phyloP scores from a whole-genome alignment of 805 yeast species.

The Ogataea wickerhamii region DNA sequence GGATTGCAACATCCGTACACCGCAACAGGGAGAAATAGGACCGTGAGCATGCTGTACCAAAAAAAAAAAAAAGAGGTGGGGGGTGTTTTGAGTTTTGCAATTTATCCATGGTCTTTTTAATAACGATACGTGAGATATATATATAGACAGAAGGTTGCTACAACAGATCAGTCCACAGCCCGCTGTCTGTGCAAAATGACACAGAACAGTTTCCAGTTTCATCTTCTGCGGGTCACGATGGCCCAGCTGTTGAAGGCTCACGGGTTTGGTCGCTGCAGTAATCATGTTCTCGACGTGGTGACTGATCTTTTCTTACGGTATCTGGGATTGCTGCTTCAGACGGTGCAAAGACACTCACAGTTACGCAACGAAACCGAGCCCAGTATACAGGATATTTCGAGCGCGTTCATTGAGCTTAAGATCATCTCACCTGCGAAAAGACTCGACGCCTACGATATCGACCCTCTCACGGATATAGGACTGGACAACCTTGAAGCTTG shows the following conservation, averaged over 20 bases:
- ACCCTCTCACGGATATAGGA: slow-evolving; percentile 43
- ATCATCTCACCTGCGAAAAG: slow-evolving; percentile 55
- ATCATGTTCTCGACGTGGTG: slow-evolving; percentile 66
- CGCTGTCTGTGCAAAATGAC: no score
- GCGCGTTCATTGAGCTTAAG: slow-evolving; percentile 63
- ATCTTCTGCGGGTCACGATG: slow-evolving; percentile 29
- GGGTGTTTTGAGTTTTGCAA: no score
- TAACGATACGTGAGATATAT: no score
- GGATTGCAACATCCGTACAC: no score
- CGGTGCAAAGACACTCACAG: slow-evolving; percentile 48
- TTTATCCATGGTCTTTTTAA: no score
- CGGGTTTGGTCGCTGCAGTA: slow-evolving; percentile 80
- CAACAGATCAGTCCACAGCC: no score
- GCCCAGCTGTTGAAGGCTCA: slow-evolving; percentile 66
- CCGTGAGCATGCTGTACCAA: no score
- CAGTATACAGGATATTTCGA: slow-evolving; percentile 61
- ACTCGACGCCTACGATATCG: slow-evolving; percentile 53
- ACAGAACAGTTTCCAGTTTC: slow-evolving; percentile 28
- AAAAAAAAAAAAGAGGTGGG: no score
- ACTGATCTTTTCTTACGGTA: slow-evolving; percentile 73
- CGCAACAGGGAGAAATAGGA: no score
- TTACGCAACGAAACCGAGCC: slow-evolving; percentile 37
- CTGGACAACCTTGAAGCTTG: slow-evolving; percentile 52
- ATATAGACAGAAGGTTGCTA: no score
- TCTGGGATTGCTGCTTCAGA: slow-evolving; percentile 49